Evolutionary conservation across 768 basidiomycete genomes (phyloP).

Genomic region (Pholiota microspora): DNA sequence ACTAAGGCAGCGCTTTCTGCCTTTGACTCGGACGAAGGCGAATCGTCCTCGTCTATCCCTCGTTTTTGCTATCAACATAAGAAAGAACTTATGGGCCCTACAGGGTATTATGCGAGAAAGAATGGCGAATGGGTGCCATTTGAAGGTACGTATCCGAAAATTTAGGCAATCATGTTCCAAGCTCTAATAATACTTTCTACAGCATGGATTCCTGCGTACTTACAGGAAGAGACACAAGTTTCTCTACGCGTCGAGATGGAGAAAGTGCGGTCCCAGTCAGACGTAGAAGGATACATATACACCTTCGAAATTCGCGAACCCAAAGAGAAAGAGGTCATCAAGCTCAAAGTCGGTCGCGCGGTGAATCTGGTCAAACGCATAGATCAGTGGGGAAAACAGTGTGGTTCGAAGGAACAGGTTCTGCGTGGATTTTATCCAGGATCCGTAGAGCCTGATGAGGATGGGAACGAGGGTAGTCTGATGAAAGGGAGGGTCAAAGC

Average conservation of each 20-base stretch:
- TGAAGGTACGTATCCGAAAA: conserved; percentile 38
- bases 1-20: conserved; percentile 26
- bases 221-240: conserved; percentile 58
- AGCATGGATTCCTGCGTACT: conserved; percentile 74
- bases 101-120: conserved; percentile 57
- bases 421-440: conserved; percentile 76
- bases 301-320: conserved; percentile 68
- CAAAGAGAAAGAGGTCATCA: conserved; percentile 37
- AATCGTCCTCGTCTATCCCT: conserved; percentile 29
- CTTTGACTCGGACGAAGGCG: conserved; percentile 26
- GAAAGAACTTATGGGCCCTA: conserved; percentile 48
- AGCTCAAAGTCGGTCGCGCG: conserved; percentile 79
- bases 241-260: conserved; percentile 48
- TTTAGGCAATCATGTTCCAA: conserved; percentile 4
- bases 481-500: conserved; percentile 65
- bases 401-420: conserved; percentile 72
- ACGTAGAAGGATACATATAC: conserved; percentile 78
- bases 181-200: conserved; percentile 9
- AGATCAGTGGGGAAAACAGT: conserved; percentile 81
- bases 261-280: conserved; percentile 48
- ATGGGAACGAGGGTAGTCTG: conserved; percentile 40
- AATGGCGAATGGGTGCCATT: conserved; percentile 55
- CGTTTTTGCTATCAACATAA: conserved; percentile 68
- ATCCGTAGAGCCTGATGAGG: conserved; percentile 37
- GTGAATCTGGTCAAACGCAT: conserved; percentile 71